phyloP scores from a whole-genome alignment of 1,284 basidiomycete species.

The Irpex sp. region DNA sequence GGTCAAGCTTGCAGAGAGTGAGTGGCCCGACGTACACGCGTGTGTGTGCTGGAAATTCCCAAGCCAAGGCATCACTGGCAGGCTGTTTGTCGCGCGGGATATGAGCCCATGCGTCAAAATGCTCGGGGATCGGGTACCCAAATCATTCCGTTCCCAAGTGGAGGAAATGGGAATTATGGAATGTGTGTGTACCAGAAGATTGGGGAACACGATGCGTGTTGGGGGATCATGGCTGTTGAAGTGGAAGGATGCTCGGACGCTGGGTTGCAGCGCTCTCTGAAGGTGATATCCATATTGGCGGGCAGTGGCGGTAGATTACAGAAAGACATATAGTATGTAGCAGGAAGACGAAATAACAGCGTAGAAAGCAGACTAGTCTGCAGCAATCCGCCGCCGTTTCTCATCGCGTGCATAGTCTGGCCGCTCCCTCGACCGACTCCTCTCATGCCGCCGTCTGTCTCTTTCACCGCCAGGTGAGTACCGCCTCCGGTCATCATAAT shows the following conservation, averaged over 20 bases:
- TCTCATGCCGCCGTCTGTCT: conserved; percentile 29
- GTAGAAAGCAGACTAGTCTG: conserved; percentile 8
- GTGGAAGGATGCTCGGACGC: not conserved
- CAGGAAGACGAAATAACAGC: too few species aligned
- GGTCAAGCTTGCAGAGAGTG: not conserved
- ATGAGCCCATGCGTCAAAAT: not conserved
- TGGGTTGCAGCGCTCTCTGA: too few species aligned
- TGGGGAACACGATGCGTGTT: not conserved
- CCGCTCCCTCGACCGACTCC: conserved; percentile 42
- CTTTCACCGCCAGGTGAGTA: conserved; percentile 21
- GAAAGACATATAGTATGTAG: too few species aligned
- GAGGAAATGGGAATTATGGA: not conserved
- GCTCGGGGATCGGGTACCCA: not conserved
- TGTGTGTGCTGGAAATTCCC: not conserved
- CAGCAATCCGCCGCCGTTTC: conserved; percentile 32
- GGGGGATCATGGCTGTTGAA: not conserved
- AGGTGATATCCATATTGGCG: too few species aligned
- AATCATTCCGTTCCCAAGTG: not conserved
- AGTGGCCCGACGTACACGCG: not conserved
- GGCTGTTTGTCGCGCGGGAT: not conserved
- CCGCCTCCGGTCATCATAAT: conserved; percentile 8
- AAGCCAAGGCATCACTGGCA: not conserved
- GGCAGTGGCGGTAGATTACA: too few species aligned
- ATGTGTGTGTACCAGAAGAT: not conserved
- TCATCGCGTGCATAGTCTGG: conserved; percentile 28